Evolutionary conservation across 2,329 filamentous ascomycete genomes (phyloP).

Genomic region (Aspergillus proliferans): DNA sequence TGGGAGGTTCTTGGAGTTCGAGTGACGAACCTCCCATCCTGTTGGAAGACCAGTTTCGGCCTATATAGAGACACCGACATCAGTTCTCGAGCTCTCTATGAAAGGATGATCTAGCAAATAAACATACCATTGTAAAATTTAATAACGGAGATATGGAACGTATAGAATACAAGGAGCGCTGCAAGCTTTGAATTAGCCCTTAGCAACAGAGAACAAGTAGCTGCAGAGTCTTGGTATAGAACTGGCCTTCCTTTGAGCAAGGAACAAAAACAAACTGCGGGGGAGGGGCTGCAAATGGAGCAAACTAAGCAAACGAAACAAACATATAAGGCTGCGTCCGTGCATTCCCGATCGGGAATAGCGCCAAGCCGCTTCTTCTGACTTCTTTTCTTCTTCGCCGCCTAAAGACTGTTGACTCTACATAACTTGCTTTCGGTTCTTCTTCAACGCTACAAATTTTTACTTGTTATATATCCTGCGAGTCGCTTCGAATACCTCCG

Average conservation of each 20-base stretch:
- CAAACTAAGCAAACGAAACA: conserved; percentile 16
- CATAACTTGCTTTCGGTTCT: neutral
- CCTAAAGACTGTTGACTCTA: neutral
- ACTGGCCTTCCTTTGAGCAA: neutral
- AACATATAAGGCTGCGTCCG: conserved; percentile 7
- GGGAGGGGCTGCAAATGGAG: conserved; percentile 17
- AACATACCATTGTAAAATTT: conserved; percentile 7
- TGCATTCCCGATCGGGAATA: conserved; percentile 7
- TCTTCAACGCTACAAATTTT: neutral
- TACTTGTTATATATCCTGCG: neutral
- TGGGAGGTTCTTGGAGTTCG: conserved; percentile 95
- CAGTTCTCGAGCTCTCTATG: neutral
- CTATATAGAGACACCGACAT: conserved; percentile 30
- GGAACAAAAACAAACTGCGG: conserved; percentile 21
- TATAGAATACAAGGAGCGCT: neutral
- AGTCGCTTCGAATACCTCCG: neutral
- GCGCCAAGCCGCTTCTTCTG: conserved; percentile 9
- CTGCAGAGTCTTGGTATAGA: neutral
- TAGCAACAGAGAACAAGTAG: neutral
- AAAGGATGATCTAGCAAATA: neutral
- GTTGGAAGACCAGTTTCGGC: conserved; percentile 73
- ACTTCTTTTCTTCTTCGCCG: neutral
- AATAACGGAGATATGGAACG: neutral
- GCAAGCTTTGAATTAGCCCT: neutral
- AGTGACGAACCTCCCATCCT: conserved; percentile 93